A percentile compares a stretch with the other conserved stretches of the same genome.
Evolutionary conservation across 1,284 basidiomycete genomes (phyloP).

Genomic region (Marasmius fiardii): DNA sequence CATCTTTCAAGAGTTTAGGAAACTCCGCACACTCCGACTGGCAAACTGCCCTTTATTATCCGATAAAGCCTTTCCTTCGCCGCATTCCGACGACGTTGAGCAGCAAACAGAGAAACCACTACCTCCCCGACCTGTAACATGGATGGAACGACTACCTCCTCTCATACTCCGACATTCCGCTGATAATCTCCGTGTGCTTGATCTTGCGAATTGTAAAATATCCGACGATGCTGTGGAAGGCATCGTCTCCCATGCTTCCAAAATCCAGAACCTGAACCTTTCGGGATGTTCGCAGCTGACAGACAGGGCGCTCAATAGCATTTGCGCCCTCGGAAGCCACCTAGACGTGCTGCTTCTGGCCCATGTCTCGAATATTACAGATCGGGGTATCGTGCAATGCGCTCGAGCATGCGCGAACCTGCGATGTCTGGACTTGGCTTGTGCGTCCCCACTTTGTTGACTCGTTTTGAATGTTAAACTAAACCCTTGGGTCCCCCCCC

Average conservation of each 20-base stretch:
- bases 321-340: constrained; percentile 72
- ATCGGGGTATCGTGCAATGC: constrained; percentile 70
- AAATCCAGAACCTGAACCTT: constrained; percentile 75
- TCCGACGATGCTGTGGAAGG: constrained; percentile 81
- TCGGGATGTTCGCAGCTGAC: constrained; percentile 84
- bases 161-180: constrained; percentile 59
- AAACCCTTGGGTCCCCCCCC: constrained; percentile 8
- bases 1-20: constrained; percentile 30
- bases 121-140: constrained; percentile 50
- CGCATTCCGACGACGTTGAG: constrained; percentile 22
- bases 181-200: constrained; percentile 72
- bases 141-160: constrained; percentile 57
- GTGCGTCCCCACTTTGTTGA: constrained; percentile 43
- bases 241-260: constrained; percentile 76
- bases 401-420: constrained; percentile 73
- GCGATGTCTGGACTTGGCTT: constrained; percentile 83
- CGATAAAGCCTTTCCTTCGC: constrained; percentile 77
- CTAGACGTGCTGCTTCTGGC: constrained; percentile 83
- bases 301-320: constrained; percentile 66
- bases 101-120: constrained; percentile 43
- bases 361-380: constrained; percentile 79
- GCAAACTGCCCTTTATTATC: constrained; percentile 70
- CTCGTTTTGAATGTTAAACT: constrained; percentile 11
- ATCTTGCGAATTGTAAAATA: constrained; percentile 75
- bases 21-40: constrained; percentile 75